These are phyloP conservation scores for Bipolaris cookei DNA, from an alignment of 2,329 filamentous ascomycete species.

Conservation along the genomic window DNA sequence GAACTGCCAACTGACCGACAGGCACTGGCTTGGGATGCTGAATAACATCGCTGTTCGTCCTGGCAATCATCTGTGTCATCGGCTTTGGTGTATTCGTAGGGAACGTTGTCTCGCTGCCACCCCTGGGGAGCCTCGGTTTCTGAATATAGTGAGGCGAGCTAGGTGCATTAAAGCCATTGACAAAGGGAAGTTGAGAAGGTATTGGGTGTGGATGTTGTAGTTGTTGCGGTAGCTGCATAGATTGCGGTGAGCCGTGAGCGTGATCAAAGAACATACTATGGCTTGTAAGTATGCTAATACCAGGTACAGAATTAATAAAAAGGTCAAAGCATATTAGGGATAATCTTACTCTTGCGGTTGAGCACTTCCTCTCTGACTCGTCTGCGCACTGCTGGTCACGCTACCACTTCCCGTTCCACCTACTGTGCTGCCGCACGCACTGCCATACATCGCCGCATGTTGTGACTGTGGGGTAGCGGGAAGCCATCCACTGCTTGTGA, in stretches of 20 bases:
- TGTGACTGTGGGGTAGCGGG: conserved; percentile 43
- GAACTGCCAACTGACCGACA: conserved; percentile 24
- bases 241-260: conserved; percentile 8
- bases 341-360: conserved; percentile 34
- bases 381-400: conserved; percentile 23
- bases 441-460: conserved; percentile 38
- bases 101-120: conserved; percentile 34
- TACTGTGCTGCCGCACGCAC: conserved; percentile 21
- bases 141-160: conserved; percentile 31
- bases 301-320: not conserved
- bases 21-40: conserved; percentile 35
- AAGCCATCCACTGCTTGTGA: conserved; percentile 46
- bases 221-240: conserved; percentile 5
- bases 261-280: conserved; percentile 12
- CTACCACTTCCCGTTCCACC: conserved; percentile 35
- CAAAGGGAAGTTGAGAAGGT: conserved; percentile 9
- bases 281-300: conserved; percentile 1
- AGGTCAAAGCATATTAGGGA: not conserved
- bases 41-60: conserved; percentile 40
- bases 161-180: conserved; percentile 30
- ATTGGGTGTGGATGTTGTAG: not conserved
- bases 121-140: conserved; percentile 25
- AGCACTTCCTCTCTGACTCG: conserved; percentile 36
- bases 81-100: conserved; percentile 17
- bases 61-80: conserved; percentile 20